Evolutionary conservation across 371 early-diverging fungal species (phyloP).

Genomic region (Mucor racemosus): DNA sequence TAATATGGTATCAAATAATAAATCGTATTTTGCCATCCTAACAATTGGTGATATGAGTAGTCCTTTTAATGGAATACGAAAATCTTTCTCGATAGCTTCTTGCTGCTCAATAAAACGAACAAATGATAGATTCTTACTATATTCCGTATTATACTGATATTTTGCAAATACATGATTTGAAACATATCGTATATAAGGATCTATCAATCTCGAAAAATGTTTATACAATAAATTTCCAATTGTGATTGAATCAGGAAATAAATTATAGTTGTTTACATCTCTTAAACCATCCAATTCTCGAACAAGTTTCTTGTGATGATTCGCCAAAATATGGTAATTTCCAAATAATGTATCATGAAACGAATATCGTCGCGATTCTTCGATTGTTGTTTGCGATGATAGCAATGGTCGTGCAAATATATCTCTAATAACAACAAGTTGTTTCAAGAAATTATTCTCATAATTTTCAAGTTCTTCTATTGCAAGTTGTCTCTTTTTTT

Average conservation of each 20-base stretch:
- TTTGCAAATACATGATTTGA: constrained; percentile 22
- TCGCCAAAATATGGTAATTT: constrained; percentile 19
- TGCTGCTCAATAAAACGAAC: constrained; percentile 17
- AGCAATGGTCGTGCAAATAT: constrained; percentile 19
- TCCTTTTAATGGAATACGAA: constrained; percentile 15
- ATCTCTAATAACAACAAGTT: constrained; percentile 19
- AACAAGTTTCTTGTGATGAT: constrained; percentile 9
- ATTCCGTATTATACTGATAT: constrained; percentile 16
- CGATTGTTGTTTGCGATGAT: constrained; percentile 17
- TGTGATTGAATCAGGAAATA: constrained; percentile 15
- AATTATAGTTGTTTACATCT: background rate
- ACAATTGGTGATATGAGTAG: constrained; percentile 15
- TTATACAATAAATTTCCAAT: constrained; percentile 9
- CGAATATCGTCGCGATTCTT: constrained; percentile 14
- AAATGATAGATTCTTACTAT: constrained; percentile 15
- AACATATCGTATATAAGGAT: constrained; percentile 23
- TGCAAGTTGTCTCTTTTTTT: constrained; percentile 21
- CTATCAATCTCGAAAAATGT: constrained; percentile 6
- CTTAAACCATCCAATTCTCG: constrained; percentile 11
- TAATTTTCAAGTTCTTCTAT: constrained; percentile 21
- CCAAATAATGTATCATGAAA: constrained; percentile 29
- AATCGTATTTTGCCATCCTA: constrained; percentile 11
- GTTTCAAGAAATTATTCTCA: constrained; percentile 20
- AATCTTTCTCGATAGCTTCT: constrained; percentile 12
- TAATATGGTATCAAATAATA: constrained; percentile 10